Conservation (phyloP, 306 rosid species). For the Crataegus laevigata region DNA sequence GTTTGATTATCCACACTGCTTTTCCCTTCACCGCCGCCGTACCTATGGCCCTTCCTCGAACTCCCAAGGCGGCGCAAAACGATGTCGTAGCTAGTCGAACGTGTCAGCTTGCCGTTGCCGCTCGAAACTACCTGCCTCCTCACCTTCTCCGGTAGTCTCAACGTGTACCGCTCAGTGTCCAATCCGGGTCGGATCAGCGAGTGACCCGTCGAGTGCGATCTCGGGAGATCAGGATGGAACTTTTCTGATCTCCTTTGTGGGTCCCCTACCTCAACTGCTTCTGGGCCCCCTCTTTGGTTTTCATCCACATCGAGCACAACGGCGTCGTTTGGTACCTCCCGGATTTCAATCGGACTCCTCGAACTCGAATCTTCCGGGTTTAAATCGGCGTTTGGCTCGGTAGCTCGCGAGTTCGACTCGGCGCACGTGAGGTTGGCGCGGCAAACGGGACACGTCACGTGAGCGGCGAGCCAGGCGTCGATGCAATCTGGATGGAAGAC, state of each 20-base stretch:
- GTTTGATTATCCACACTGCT: slow-evolving; percentile 12
- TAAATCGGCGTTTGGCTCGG: background rate
- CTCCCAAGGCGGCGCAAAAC: slow-evolving; percentile 15
- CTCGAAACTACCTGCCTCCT: slow-evolving; percentile 31
- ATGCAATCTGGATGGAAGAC: slow-evolving; percentile 68
- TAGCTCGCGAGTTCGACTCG: background rate
- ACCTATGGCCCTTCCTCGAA: slow-evolving; percentile 20
- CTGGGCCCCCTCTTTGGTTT: background rate
- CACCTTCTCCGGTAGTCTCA: slow-evolving; percentile 50
- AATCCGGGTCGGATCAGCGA: slow-evolving; percentile 32
- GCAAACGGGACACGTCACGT: slow-evolving; percentile 68
- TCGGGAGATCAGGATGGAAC: background rate
- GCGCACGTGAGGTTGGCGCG: slow-evolving; percentile 33
- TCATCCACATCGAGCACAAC: slow-evolving; percentile 2
- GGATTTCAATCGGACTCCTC: background rate
- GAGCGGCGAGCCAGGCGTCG: slow-evolving; percentile 60
- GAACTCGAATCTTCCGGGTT: background rate
- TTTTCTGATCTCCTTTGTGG: background rate
- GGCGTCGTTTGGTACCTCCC: background rate
- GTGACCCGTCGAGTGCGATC: slow-evolving; percentile 79
- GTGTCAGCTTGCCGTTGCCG: slow-evolving; percentile 28
- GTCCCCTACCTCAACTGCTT: background rate
- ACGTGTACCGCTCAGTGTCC: slow-evolving; percentile 39
- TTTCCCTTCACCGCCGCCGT: slow-evolving; percentile 4
- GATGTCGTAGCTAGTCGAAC: slow-evolving; percentile 38